Evolutionary conservation across 1,284 basidiomycete species (phyloP), one percentile per base, ranked within the genome.

Genomic region (Xanthoconium separans): DNA sequence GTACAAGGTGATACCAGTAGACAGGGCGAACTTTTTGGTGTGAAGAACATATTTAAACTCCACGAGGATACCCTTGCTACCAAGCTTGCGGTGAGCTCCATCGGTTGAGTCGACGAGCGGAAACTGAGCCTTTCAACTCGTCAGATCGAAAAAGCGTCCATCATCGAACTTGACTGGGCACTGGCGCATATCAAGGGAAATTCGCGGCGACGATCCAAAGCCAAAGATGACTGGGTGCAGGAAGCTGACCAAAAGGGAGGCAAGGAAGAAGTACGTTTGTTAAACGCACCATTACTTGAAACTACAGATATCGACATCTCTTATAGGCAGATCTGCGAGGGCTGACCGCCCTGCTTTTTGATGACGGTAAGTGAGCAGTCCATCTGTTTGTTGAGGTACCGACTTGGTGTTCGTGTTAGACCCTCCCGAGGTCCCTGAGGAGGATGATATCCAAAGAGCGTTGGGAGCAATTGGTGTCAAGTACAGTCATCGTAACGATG

Each of bases 1-100:
- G 80, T 94, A 0, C 89, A 92, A 65, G 89, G 88, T 12, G 87
- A 91, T 63, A 83, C 78, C 51, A 70, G 66, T 3, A 84, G 84
- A 61, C 83, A 86, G 61, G 91, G 91, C 20, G 91, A 93, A 63
- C 77, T 93, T 6, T 93, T 93, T 61, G 91, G 91, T 2, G 76
- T 89, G 49, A 83, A 86, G 62, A 93, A 93, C 62, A 88, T 93
- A 41, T 92, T 93, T 71, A 83, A 77, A 58, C 72, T 93, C n/a
- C 86, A 91, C 56, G 89, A 90, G 65, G 75, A 77, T 54, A 82
- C 78, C 16, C 70, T 85, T n/a, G 80, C 85, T 34, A 92, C 89
- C 0, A 89, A 92, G 69, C 78, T 81, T 69, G 80, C 84, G 55
- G 89, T 89, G 70, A 53, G 79, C 63, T 22, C 9, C 15, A 22